Evolutionary conservation across 2,329 filamentous ascomycete species (phyloP).

Genomic region (Helicocarpus griseus): DNA sequence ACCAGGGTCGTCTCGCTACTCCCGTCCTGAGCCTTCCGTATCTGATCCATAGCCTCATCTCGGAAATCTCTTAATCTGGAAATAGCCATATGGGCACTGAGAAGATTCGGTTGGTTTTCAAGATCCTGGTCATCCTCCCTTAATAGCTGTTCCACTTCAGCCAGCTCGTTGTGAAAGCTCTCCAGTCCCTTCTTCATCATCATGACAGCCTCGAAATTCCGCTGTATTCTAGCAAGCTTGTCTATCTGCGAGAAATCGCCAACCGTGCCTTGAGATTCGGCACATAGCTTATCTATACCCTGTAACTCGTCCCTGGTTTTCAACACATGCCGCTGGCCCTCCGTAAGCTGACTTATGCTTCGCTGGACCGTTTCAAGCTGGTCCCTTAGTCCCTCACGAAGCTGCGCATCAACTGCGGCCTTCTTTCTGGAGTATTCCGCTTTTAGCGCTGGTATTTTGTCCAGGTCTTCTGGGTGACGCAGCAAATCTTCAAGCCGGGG

Average conservation of each 20-base stretch:
- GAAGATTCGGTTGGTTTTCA: slow-evolving; percentile 84
- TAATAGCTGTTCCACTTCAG: slow-evolving; percentile 67
- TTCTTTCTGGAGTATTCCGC: slow-evolving; percentile 93
- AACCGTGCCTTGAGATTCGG: slow-evolving; percentile 95
- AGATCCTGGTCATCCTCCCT: slow-evolving; percentile 73
- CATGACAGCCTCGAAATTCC: slow-evolving; percentile 91
- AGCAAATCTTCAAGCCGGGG: slow-evolving; percentile 82
- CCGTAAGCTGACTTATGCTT: slow-evolving; percentile 78
- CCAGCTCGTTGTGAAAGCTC: slow-evolving; percentile 70
- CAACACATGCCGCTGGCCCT: slow-evolving; percentile 84
- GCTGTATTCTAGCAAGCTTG: slow-evolving; percentile 49
- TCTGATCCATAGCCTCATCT: slow-evolving; percentile 95
- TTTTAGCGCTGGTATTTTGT: slow-evolving; percentile 86
- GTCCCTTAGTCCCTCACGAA: slow-evolving; percentile 77
- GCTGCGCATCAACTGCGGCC: slow-evolving; percentile 76
- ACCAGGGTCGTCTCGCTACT: slow-evolving; percentile 73
- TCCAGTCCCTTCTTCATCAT: slow-evolving; percentile 87
- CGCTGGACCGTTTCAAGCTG: slow-evolving; percentile 91
- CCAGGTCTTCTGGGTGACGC: slow-evolving; percentile 90
- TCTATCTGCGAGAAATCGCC: slow-evolving; percentile 88
- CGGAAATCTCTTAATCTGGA: slow-evolving; percentile 87
- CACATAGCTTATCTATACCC: slow-evolving; percentile 95
- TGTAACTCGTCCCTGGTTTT: slow-evolving; percentile 97
- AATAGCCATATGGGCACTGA: slow-evolving; percentile 84
- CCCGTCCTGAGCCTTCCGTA: slow-evolving; percentile 62